Base-by-base conservation (phyloP, 441 rosid genomes). In the Viola pubescens region DNA sequence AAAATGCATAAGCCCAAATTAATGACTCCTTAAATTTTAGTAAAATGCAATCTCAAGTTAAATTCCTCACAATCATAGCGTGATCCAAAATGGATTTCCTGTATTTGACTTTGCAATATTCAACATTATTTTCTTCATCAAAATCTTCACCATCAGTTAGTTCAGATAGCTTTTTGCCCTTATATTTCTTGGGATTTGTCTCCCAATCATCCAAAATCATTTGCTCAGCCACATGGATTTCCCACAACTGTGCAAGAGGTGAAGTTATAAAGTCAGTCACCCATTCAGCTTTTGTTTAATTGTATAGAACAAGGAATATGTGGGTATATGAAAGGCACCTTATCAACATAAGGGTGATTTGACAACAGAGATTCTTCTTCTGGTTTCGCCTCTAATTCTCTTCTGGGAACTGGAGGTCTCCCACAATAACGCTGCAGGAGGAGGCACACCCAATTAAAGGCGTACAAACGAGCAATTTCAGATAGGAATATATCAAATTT, bases 171-270 rank as follows among this genome's bases (percentile, higher is more conserved):
- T 73, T 84, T 77, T 84, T 81, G 56, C 75, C 91, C 74, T 82
- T 58, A 67, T 92, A 92, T 64, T 92, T 92, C 62, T 82, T 83
- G 4, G 98, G 98, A 79, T 92, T 87, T 40, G 69, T 74, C 71
- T 88, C 96, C 65, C 73, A 72, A 73, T 94, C 96, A 79, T 83
- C 95, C 82, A 94, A 61, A 71, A 94, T 85, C 95, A 88, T 84
- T 81, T 90, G 99, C 79, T 94, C 99, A 62, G 99, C 95, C 37
- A 74, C 82, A 73, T 88, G 91, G 52, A 88, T 74, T 69, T 86
- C 94, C 99, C 99, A 94, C 74, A 94, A 66, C 99, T 94, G 96
- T 79, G 74, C 63, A 67, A 64, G 34, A 26, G 34, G 3, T 26
- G 34, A 50, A 40, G 19, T 67, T 47, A 71, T 60, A 66, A 66